A percentile compares a stretch with the other conserved stretches of the same genome.
Conservation (phyloP, 768 basidiomycete species). For the Agaricus blazei region DNA sequence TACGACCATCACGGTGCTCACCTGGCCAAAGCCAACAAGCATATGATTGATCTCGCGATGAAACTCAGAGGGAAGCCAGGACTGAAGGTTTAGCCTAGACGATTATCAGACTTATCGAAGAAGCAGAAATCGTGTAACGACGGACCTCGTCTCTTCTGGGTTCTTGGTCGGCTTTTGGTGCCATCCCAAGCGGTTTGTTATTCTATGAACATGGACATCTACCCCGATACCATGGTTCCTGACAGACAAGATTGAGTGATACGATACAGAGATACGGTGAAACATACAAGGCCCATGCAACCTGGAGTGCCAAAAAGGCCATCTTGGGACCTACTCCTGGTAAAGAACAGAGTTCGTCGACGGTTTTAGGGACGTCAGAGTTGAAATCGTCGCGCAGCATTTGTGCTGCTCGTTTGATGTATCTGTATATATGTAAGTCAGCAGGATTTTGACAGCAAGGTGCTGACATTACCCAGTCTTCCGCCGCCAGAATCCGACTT, state of each 20-base stretch:
- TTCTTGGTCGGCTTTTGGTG: constrained; percentile 79
- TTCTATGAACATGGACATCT: constrained; percentile 93
- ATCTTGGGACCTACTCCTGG: constrained; percentile 96
- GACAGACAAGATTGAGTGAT: neutral
- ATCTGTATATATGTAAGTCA: constrained; percentile 33
- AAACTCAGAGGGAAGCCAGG: constrained; percentile 74
- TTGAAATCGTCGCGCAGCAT: constrained; percentile 66
- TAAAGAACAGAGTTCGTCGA: constrained; percentile 82
- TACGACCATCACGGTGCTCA: constrained; percentile 19
- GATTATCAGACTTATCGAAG: neutral
- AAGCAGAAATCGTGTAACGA: neutral
- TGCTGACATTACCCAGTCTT: constrained; percentile 64
- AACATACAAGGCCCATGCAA: constrained; percentile 77
- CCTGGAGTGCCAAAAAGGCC: constrained; percentile 82
- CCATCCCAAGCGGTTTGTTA: constrained; percentile 92
- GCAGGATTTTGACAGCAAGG: neutral
- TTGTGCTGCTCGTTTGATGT: constrained; percentile 70
- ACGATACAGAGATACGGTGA: neutral
- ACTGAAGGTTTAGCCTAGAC: constrained; percentile 67
- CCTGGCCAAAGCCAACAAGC: constrained; percentile 86
- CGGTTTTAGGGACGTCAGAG: constrained; percentile 85
- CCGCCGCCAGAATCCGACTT: constrained; percentile 90
- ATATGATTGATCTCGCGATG: constrained; percentile 75
- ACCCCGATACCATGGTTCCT: constrained; percentile 92
- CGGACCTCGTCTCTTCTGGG: constrained; percentile 83